These are phyloP conservation scores for Lepraria neglecta DNA, from an alignment of 495 filamentous ascomycete genomes.

Conservation along the genomic window DNA sequence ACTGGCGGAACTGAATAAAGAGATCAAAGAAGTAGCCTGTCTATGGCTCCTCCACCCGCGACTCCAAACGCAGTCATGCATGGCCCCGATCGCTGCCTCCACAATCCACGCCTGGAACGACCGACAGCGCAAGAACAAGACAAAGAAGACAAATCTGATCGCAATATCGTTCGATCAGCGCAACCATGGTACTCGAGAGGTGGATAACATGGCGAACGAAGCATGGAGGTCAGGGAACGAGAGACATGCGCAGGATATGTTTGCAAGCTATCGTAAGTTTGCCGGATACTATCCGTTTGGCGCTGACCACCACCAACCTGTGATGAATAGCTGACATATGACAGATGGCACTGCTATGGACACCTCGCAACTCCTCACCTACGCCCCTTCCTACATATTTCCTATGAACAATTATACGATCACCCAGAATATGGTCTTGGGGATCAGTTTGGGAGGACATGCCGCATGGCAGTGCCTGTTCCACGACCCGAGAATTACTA, in stretches of 20 bases:
- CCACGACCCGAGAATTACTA: slow-evolving; percentile 66
- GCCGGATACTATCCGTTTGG: too few species aligned
- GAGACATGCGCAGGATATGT: slow-evolving; percentile 85
- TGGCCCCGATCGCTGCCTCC: slow-evolving; percentile 54
- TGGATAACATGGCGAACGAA: slow-evolving; percentile 55
- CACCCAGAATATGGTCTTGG: slow-evolving; percentile 65
- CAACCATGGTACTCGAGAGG: slow-evolving; percentile 74
- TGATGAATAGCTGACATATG: slow-evolving; percentile 7
- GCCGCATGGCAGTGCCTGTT: slow-evolving; percentile 77
- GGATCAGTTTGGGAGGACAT: slow-evolving; percentile 83
- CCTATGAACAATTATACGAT: slow-evolving; percentile 47
- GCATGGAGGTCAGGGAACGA: slow-evolving; percentile 75
- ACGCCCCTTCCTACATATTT: slow-evolving; percentile 71
- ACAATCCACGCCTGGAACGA: slow-evolving; percentile 56
- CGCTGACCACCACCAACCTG: background rate
- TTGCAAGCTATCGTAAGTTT: slow-evolving; percentile 51
- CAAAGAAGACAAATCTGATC: slow-evolving; percentile 51
- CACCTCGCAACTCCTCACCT: slow-evolving; percentile 61
- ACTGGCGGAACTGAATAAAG: slow-evolving; percentile 57
- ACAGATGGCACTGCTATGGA: slow-evolving; percentile 69
- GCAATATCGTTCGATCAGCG: slow-evolving; percentile 80
- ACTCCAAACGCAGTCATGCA: slow-evolving; percentile 57
- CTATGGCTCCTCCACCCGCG: slow-evolving; percentile 87
- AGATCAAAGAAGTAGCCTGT: slow-evolving; percentile 52
- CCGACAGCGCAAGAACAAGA: slow-evolving; percentile 25